A percentile compares a stretch with the other conserved stretches of the same genome.
Evolutionary conservation across 192 early-diverging fungal species (phyloP).

Genomic region (Jimgerdemannia flammicorona): DNA sequence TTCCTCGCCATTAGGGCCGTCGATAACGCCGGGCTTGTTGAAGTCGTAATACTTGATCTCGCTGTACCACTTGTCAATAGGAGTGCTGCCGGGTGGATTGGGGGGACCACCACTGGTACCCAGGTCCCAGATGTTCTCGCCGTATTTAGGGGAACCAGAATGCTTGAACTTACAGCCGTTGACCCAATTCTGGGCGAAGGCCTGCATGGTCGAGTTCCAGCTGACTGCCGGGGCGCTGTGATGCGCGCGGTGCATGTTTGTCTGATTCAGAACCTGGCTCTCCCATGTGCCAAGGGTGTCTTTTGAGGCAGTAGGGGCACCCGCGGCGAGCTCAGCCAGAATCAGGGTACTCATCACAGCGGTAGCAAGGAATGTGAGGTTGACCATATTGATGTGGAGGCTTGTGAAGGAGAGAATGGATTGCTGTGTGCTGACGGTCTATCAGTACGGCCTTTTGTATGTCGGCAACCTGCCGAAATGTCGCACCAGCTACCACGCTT

Average conservation of each 20-base stretch:
- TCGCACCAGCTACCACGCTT: too few relatives aligned
- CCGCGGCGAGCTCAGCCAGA: too few relatives aligned
- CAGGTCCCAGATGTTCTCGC: neutral
- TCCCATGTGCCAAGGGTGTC: too few relatives aligned
- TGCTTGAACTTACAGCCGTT: slow-evolving; percentile 38
- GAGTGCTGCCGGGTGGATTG: neutral
- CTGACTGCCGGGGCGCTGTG: slow-evolving; percentile 19
- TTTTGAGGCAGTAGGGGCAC: too few relatives aligned
- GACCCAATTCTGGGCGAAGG: slow-evolving; percentile 33
- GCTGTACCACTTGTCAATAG: slow-evolving; percentile 35
- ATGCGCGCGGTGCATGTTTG: slow-evolving; percentile 15
- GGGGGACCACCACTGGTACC: neutral
- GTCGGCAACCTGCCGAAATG: too few relatives aligned
- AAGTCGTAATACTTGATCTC: slow-evolving; percentile 38
- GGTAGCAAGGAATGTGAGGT: too few relatives aligned
- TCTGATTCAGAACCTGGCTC: too few relatives aligned
- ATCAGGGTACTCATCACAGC: too few relatives aligned
- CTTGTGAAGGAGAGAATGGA: too few relatives aligned
- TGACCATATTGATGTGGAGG: too few relatives aligned
- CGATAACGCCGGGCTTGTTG: slow-evolving; percentile 25
- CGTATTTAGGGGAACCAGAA: slow-evolving; percentile 21
- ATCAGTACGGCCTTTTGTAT: too few relatives aligned
- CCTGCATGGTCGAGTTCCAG: slow-evolving; percentile 32
- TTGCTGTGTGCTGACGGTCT: too few relatives aligned
- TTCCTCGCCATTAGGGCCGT: neutral